These are phyloP conservation scores for Aspergillus viridinutans DNA, from an alignment of 2,329 filamentous ascomycete species.

Conservation along the genomic window DNA sequence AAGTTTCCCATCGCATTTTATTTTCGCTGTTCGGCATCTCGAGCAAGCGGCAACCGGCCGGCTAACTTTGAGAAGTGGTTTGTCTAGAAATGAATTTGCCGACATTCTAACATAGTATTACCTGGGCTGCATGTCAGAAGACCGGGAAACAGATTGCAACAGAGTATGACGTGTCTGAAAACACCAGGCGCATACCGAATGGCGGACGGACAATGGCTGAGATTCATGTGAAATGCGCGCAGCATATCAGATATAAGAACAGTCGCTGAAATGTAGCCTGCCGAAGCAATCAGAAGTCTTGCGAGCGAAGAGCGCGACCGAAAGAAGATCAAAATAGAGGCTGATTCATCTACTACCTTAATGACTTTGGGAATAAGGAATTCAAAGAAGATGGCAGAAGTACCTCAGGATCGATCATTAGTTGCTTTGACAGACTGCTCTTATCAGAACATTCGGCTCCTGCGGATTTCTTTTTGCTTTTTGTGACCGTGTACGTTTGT, in stretches of 20 bases:
- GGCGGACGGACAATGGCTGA: background rate
- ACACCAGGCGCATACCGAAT: background rate
- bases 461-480: background rate
- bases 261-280: background rate
- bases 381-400: background rate
- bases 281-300: background rate
- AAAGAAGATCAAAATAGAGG: background rate
- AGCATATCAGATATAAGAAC: background rate
- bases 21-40: conserved; percentile 83
- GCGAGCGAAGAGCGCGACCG: background rate
- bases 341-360: background rate
- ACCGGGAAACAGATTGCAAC: background rate
- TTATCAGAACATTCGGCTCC: no score
- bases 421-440: no score
- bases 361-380: background rate
- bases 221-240: background rate
- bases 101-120: conserved; percentile 28
- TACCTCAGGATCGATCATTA: background rate
- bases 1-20: conserved; percentile 96
- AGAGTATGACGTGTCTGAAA: background rate
- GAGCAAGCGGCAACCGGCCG: conserved; percentile 76
- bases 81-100: conserved; percentile 34
- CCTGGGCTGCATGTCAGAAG: conserved; percentile 3
- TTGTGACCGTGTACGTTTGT: background rate
- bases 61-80: conserved; percentile 55